Evolutionary conservation across 805 yeast species (phyloP).

Genomic region (Candida coleopterorum): DNA sequence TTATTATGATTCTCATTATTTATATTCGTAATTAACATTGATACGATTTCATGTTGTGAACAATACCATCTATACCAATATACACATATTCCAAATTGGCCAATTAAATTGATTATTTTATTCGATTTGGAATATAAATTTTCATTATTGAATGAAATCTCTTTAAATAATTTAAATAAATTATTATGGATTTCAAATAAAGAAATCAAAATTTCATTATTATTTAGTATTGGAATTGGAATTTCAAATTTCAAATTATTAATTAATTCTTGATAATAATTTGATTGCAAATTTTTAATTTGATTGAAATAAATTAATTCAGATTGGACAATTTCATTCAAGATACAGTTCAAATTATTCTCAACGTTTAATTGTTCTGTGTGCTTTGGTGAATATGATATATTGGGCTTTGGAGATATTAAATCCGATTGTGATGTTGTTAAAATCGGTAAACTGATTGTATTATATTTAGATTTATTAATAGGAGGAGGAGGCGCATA

Average conservation of each 20-base stretch:
- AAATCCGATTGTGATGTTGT: conserved; percentile 5
- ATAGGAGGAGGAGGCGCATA: neutral
- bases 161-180: conserved; percentile 16
- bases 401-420: conserved; percentile 17
- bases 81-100: conserved; percentile 12
- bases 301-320: conserved; percentile 46
- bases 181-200: conserved; percentile 23
- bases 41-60: conserved; percentile 26
- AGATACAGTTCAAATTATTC: conserved; percentile 14
- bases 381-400: conserved; percentile 17
- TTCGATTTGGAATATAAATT: neutral
- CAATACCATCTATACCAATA: conserved; percentile 21
- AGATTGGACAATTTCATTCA: conserved; percentile 47
- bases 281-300: conserved; percentile 37
- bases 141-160: neutral
- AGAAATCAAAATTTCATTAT: conserved; percentile 5
- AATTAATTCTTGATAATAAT: conserved; percentile 38
- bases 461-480: neutral
- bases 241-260: conserved; percentile 14
- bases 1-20: neutral
- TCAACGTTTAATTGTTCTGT: neutral
- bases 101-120: conserved; percentile 4
- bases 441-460: neutral
- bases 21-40: conserved; percentile 15
- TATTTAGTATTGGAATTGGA: conserved; percentile 24